A percentile compares a stretch with the other conserved stretches of the same genome.
phyloP scores from a whole-genome alignment of 1,284 basidiomycete species.

The Austropuccinia psidii region DNA sequence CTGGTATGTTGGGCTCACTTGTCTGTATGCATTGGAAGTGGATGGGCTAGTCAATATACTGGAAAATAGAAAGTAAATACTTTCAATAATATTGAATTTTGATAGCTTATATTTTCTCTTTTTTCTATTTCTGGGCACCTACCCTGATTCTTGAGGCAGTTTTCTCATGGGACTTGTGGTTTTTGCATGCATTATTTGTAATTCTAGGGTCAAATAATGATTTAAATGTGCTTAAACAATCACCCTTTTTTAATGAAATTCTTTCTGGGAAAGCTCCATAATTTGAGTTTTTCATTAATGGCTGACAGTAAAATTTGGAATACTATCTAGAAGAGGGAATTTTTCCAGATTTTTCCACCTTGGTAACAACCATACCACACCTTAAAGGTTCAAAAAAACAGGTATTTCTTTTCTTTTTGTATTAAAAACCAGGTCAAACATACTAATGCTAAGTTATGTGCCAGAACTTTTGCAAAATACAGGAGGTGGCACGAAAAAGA shows the following conservation, averaged over 20 bases:
- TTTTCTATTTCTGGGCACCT: neutral
- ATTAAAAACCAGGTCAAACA: too few species aligned
- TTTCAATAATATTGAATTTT: neutral
- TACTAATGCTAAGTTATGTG: too few species aligned
- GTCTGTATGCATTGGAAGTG: slow-evolving; percentile 1
- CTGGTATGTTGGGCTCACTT: slow-evolving; percentile 1
- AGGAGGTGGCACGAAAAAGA: slow-evolving; percentile 1
- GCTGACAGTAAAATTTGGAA: neutral
- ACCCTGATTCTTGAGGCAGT: slow-evolving; percentile 1
- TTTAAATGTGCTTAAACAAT: neutral
- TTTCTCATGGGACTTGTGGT: neutral
- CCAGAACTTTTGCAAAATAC: neutral
- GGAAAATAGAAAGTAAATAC: neutral
- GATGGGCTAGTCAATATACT: neutral
- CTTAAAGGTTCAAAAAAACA: neutral
- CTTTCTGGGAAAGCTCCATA: neutral
- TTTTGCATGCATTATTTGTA: too few species aligned
- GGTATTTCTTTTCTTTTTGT: neutral
- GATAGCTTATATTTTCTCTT: neutral
- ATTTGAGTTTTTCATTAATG: neutral
- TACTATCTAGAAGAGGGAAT: neutral
- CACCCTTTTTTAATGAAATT: neutral
- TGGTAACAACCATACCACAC: neutral
- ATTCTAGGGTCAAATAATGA: too few species aligned
- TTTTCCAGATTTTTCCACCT: neutral